phyloP scores from a whole-genome alignment of 768 basidiomycete species.

The Suillus occidentalis region DNA sequence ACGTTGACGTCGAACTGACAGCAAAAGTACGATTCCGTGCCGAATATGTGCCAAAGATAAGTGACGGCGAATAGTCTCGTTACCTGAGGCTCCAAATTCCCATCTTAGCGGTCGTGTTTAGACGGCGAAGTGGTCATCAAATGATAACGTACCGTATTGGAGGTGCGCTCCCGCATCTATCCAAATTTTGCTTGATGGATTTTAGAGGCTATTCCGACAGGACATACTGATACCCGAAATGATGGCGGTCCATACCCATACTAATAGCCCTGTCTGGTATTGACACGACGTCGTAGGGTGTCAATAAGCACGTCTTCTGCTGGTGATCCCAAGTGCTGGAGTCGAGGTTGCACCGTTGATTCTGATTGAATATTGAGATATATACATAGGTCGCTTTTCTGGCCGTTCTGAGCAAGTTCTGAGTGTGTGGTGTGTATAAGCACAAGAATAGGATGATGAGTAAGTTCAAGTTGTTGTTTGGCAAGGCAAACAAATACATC shows the following conservation, averaged over 20 bases:
- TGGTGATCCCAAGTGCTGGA: not conserved
- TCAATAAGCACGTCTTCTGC: not conserved
- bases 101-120: not conserved
- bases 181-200: not conserved
- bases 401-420: no score
- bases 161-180: not conserved
- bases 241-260: not conserved
- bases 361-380: not conserved
- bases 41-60: not conserved
- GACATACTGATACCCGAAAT: not conserved
- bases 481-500: not conserved
- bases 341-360: not conserved
- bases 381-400: not conserved
- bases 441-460: no score
- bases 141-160: not conserved
- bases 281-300: not conserved
- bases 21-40: not conserved
- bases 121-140: not conserved
- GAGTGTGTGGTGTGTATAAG: no score
- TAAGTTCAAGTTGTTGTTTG: not conserved
- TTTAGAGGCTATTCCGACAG: not conserved
- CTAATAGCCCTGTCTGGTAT: not conserved
- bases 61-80: not conserved
- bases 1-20: not conserved
- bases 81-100: not conserved